Base-by-base conservation (phyloP, 305 asterid species). In the Fraxinus velutina region DNA sequence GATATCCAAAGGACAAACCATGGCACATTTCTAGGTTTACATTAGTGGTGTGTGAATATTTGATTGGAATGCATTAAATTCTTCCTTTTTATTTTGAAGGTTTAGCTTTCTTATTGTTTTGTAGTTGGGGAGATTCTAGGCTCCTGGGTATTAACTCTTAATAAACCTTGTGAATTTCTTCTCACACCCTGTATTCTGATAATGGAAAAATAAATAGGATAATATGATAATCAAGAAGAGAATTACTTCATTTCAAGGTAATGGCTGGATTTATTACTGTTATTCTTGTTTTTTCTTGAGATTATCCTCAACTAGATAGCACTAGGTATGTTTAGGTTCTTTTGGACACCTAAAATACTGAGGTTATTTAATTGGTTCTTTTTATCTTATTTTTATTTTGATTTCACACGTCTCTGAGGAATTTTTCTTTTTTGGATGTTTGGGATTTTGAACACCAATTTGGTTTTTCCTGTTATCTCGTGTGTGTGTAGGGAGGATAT, bases 401-500 rank as follows among this genome's bases (percentile, higher is more conserved):
- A 52, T 47, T 79, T 66, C 34, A 22, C 8, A 0, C 6, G 30
- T n/a, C 64, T 81, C 22, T 79, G 80, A 62, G 8, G 19, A 73
- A 3, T 6, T 74, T 79, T 55, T 71, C 21, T 73, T 39, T 34
- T 39, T 7, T 66, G 12, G 60, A 52, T 75, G 30, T 47, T 85
- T 73, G 76, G 36, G 50, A 42, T 80, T 79, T 55, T 19, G 50
- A 62, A 17, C 57, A 71, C 32, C 81, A 36, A 78, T 62, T 10
- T 78, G 10, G 13, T 24, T 76, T n/a, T n/a, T 60, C n/a, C 30
- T 83, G 77, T 75, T 78, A 3, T 82, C 50, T 52, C 9, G 10
- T 80, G 81, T 29, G 78, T 83, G 78, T 83, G 19, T 84, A 95
- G 98, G 97, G 85, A 91, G 97, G 85, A 92, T 95, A 90, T 95